Base-by-base conservation (phyloP, 1,284 basidiomycete genomes). In the Cryptococcus deneoformans region DNA sequence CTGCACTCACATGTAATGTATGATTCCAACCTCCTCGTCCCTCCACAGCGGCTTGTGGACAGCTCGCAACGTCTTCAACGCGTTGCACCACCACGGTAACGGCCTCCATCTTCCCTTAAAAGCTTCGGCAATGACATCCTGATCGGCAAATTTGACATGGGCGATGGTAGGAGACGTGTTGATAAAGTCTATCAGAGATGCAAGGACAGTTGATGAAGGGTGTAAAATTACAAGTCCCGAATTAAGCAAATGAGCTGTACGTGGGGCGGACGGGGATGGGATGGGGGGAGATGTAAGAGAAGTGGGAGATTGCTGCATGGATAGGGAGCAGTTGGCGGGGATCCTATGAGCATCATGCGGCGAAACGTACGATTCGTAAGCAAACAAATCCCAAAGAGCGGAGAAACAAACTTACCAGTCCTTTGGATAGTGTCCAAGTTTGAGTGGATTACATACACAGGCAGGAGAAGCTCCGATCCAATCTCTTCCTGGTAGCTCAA, bases 371-470 rank as follows among this genome's bases (percentile, higher is more conserved):
- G 35, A 2, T 16, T 16, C 14, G 11, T 38, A 39, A 29, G 50
- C 36, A 37, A 39, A 8, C 34, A 24, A 20, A 38, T 29, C 29
- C 29, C 29, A 29, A 29, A 1, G 29, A 29, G 29, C 29, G 3
- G 29, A 35, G 34, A 11, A 37, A 14, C 14, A 42, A 8, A 73
- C 83, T 79, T 67, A 92, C 94, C 94, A 98, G 72, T 96, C 91
- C 5, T 71, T 67, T 2, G 95, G 94, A 75, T 98, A 98, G 69
- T 93, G 89, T 1, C 82, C 65, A 45, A 94, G 77, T 70, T 85
- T 86, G 53, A 86, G 84, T 8, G 94, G 94, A 72, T 98, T 98
- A 80, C 94, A 20, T 20, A 92, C 87, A 71, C 94, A 98, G 7
- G 86, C 93, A 63, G 94, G 93, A 0, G 81, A 83, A 0, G 91